Conservation (phyloP, 257 asterid species). For the Ehretia macrophylla region DNA sequence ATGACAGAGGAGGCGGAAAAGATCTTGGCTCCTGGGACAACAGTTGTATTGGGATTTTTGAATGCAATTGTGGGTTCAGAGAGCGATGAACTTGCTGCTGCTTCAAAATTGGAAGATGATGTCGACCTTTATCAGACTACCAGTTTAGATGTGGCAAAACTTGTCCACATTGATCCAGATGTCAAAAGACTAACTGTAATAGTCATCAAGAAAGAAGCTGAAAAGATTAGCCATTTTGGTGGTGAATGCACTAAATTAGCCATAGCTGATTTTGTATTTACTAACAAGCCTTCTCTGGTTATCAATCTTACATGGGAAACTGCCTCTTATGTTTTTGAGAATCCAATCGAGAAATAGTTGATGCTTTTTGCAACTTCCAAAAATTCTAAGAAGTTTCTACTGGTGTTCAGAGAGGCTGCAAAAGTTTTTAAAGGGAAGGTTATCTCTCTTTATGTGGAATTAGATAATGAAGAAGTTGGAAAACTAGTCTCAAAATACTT, state of each 20-base stretch:
- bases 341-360: conserved; percentile 91
- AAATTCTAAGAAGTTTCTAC: conserved; percentile 52
- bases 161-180: conserved; percentile 71
- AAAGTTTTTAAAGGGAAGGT: conserved; percentile 87
- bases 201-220: too few relatives aligned
- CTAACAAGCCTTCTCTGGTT: conserved; percentile 74
- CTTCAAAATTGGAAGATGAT: too few relatives aligned
- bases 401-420: conserved; percentile 70
- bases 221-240: too few relatives aligned
- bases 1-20: conserved; percentile 80
- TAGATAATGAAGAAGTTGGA: too few relatives aligned
- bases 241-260: too few relatives aligned
- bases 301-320: conserved; percentile 66
- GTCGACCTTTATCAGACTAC: conserved; percentile 83
- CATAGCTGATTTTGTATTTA: too few relatives aligned
- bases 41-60: conserved; percentile 72
- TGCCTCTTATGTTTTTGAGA: conserved; percentile 69
- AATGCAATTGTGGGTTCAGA: too few relatives aligned
- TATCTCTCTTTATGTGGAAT: conserved; percentile 57
- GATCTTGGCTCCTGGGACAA: conserved; percentile 51
- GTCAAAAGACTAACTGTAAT: conserved; percentile 78
- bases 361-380: conserved; percentile 61
- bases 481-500: too few relatives aligned
- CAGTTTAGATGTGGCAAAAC: conserved; percentile 63
- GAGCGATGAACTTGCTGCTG: too few relatives aligned